Evolutionary conservation across 1,284 basidiomycete genomes (phyloP).

Genomic region (Apiotrichum mycotoxinovorans): DNA sequence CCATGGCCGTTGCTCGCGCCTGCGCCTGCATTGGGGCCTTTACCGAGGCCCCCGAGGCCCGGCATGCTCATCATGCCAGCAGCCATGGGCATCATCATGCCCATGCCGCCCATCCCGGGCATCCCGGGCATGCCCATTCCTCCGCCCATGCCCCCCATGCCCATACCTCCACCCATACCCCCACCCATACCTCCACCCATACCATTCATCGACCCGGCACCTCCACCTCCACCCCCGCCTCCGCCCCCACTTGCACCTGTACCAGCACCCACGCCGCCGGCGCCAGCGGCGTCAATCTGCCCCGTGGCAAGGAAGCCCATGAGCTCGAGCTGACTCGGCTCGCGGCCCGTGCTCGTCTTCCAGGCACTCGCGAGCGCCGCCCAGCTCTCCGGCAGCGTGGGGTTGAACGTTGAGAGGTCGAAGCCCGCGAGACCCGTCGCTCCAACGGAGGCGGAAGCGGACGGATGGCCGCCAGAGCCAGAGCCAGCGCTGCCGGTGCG

Average conservation of each 20-base stretch:
- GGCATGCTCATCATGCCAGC: neutral
- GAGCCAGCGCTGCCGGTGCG: neutral
- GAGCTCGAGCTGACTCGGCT: constrained; percentile 42
- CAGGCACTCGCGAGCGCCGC: constrained; percentile 34
- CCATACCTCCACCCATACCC: constrained; percentile 3
- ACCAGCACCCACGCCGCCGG: no score
- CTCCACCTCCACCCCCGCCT: neutral
- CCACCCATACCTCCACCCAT: constrained; percentile 10
- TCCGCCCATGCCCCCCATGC: neutral
- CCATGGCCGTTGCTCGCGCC: neutral
- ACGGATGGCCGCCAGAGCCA: neutral
- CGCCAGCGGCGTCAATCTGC: neutral
- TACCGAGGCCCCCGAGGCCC: neutral
- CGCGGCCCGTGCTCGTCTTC: constrained; percentile 31
- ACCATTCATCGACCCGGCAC: neutral
- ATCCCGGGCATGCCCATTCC: neutral
- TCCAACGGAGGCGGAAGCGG: neutral
- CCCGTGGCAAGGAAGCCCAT: constrained; percentile 37
- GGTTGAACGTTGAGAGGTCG: constrained; percentile 36
- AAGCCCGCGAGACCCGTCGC: constrained; percentile 25
- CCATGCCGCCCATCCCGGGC: constrained; percentile 1
- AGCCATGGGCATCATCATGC: neutral
- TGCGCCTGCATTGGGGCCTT: neutral
- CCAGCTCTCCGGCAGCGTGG: constrained; percentile 35
- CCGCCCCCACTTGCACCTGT: neutral